A percentile compares a stretch with the other conserved stretches of the same genome.
Evolutionary conservation across 805 yeast species (phyloP).

Genomic region (Starmerella vitae): DNA sequence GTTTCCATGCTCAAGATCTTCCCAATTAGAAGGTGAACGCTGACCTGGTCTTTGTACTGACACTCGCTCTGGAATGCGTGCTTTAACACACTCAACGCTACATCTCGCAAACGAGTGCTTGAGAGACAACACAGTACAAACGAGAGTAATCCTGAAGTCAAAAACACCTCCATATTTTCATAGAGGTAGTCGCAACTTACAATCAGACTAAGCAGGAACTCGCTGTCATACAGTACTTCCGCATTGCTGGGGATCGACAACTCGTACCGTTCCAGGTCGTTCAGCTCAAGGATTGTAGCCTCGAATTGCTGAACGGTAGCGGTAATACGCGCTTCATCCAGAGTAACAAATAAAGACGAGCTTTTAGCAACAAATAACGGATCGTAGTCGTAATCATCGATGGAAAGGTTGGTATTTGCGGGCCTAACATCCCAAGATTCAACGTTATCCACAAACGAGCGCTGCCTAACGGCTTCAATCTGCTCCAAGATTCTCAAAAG

Average conservation of each 20-base stretch:
- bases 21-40: slow-evolving; percentile 15
- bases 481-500: slow-evolving; percentile 41
- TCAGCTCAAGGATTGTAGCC: neutral
- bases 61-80: slow-evolving; percentile 9
- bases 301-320: slow-evolving; percentile 22
- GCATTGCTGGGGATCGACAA: neutral
- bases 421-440: slow-evolving; percentile 49
- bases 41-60: slow-evolving; percentile 18
- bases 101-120: slow-evolving; percentile 1
- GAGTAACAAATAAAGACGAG: slow-evolving; percentile 13
- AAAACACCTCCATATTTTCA: slow-evolving; percentile 31
- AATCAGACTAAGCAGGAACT: slow-evolving; percentile 46
- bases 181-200: slow-evolving; percentile 18
- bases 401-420: slow-evolving; percentile 24
- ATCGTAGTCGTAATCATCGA: slow-evolving; percentile 32
- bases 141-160: slow-evolving; percentile 24
- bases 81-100: slow-evolving; percentile 5
- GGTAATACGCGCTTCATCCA: slow-evolving; percentile 17
- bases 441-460: slow-evolving; percentile 55
- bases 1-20: slow-evolving; percentile 12
- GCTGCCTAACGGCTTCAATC: slow-evolving; percentile 40
- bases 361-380: slow-evolving; percentile 12
- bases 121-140: slow-evolving; percentile 10
- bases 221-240: slow-evolving; percentile 39
- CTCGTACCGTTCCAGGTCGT: slow-evolving; percentile 5